Evolutionary conservation across 768 basidiomycete species (phyloP), one percentile per base, ranked within the genome.

Genomic region (Suillus fuscotomentosus): DNA sequence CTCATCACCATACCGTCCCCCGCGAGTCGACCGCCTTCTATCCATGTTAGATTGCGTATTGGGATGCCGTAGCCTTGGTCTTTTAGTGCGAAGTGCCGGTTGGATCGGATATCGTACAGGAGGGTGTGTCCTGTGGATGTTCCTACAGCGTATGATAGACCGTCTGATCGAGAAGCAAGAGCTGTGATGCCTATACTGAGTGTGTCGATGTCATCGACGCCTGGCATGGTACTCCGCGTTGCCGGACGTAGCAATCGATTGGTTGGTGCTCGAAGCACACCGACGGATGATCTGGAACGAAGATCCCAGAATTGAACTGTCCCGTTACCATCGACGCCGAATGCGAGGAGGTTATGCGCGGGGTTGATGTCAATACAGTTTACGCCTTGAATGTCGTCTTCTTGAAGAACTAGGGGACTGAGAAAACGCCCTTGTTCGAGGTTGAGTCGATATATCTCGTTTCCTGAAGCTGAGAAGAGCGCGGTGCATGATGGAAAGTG

Each of bases 41-140:
- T 86, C 97, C 97, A 99, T 17, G 82, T 75, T 3, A 99, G 85
- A 60, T 82, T 89, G 74, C 91, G 91, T 39, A 99, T 82, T 0
- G 96, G 91, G 53, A 98, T 78, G 1, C 97, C 97, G 69, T 99
- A 99, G 0, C 97, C 97, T 77, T 99, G 97, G 72, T 99, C 97
- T 72, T 99, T 99, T 65, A 88, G 73, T 1, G 94, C 95, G 69
- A 91, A 95, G 27, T 94, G 89, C 45, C 83, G 84, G 5, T 89
- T 84, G 10, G 92, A 88, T 53, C 97, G 90, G 70, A 99, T 86
- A 73, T 99, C 97, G 74, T 99, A 99, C 15, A 99, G 81, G 5
- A 99, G 78, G 0, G 94, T 95, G 72, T 99, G 95, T 0, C 97
- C 97, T 0, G 95, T 94, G 10, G 93, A 95, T 2, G 97, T 98